Evolutionary conservation across 2,329 filamentous ascomycete genomes (phyloP).

Genomic region (Colletotrichum horii): DNA sequence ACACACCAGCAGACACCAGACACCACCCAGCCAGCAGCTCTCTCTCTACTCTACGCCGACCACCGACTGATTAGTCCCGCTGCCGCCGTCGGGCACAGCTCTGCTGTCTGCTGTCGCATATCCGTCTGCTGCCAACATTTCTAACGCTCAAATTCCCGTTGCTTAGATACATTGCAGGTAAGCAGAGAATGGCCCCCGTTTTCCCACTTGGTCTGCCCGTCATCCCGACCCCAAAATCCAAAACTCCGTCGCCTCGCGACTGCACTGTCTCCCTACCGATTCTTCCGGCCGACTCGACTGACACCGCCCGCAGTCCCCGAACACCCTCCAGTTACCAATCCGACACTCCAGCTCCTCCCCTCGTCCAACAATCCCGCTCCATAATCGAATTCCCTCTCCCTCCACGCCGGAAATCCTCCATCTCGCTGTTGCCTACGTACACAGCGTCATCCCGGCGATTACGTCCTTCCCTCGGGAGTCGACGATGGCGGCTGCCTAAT

Average conservation of each 20-base stretch:
- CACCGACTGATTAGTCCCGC: background rate
- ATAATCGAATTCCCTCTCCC: background rate
- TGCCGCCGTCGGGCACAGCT: background rate
- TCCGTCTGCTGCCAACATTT: background rate
- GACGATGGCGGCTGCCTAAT: conserved; percentile 20
- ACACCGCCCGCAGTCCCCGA: conserved; percentile 14
- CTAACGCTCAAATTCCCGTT: background rate
- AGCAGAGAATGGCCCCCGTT: background rate
- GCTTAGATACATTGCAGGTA: background rate
- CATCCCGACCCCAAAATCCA: background rate
- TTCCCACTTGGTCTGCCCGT: background rate
- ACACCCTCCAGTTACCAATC: background rate
- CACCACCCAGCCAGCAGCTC: conserved; percentile 1
- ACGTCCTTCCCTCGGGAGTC: background rate
- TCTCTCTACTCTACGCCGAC: background rate
- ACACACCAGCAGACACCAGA: background rate
- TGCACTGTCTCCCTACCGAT: conserved; percentile 4
- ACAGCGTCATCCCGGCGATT: background rate
- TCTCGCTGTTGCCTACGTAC: background rate
- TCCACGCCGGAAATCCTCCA: background rate
- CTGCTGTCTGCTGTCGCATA: background rate
- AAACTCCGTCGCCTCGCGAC: background rate
- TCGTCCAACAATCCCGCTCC: background rate
- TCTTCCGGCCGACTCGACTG: conserved; percentile 12
- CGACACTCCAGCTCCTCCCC: background rate